Evolutionary conservation across 306 rosid genomes (phyloP), one percentile per base, ranked within the genome.

Genomic region (Gastrolobium bilobum): DNA sequence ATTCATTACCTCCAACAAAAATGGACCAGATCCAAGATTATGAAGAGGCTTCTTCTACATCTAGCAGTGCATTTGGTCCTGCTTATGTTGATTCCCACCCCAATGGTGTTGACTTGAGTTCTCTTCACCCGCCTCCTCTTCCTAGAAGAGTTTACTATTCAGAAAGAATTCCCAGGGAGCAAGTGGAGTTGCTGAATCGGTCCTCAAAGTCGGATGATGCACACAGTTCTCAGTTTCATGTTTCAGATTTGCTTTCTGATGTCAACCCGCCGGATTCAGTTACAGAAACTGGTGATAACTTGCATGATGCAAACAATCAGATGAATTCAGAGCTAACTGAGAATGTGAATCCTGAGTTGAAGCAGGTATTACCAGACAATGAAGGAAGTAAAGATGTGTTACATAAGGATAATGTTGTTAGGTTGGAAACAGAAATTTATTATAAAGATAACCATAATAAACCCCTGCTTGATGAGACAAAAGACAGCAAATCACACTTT

Each of bases 81-180:
- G 78, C 70, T 76, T 65, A 75, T 88, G 63, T 78, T 62, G 89
- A 87, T 40, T 60, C 87, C 70, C 85, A 86, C 40, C 38, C 98
- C 65, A 84, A 71, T 77, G 88, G 73, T 30, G 81, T 80, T 72
- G 97, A 91, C 84, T 86, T 84, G 83, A 89, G 78, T 75, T 85
- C 51, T 82, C 85, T 78, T 37, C 96, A 94, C 68, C 88, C 86
- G 39, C 90, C 92, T 60, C 85, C 84, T 71, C 82, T 83, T 77
- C 86, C 90, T 74, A 87, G 82, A 60, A 89, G 97, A 89, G 85
- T 88, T 73, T 93, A 85, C 70, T 84, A 56, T 83, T 93, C 97
- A 9, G 97, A 91, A 77, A 89, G 94, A 86, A 84, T 84, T 86
- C 93, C 97, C 0, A 92, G 96, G 89, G 96, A 89, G 80, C 97